Conservation (phyloP, 169 alveolate genomes). For the Perkinsus olseni region DNA sequence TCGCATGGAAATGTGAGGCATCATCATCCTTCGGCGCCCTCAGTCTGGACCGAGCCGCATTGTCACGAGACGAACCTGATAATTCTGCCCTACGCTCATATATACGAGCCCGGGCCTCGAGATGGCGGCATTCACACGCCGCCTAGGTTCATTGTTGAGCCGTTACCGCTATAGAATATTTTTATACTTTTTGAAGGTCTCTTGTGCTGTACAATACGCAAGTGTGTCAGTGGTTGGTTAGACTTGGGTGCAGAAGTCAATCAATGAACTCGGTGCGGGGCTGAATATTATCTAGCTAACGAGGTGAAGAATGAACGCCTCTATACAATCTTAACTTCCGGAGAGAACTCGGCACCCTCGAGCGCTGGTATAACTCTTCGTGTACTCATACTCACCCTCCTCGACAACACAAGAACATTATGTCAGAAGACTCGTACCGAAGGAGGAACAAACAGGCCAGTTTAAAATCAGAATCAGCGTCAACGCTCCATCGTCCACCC, state of each 20-base stretch:
- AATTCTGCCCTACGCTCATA: not conserved
- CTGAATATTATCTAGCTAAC: too few relatives aligned
- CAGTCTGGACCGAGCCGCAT: not conserved
- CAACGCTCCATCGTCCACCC: too few relatives aligned
- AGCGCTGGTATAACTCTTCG: too few relatives aligned
- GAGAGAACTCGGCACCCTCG: too few relatives aligned
- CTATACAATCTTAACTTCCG: too few relatives aligned
- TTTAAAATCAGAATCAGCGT: too few relatives aligned
- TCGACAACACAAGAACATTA: too few relatives aligned
- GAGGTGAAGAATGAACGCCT: too few relatives aligned
- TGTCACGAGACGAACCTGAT: not conserved
- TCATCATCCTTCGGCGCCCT: not conserved
- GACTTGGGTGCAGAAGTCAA: not conserved
- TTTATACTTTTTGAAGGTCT: not conserved
- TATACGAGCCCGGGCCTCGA: not conserved
- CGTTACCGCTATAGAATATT: not conserved
- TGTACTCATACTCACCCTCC: too few relatives aligned
- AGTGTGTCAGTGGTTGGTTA: not conserved
- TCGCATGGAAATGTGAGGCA: not conserved
- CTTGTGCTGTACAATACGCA: not conserved
- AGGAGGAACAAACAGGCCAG: too few relatives aligned
- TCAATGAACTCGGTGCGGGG: too few relatives aligned
- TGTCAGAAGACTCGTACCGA: too few relatives aligned
- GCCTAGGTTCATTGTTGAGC: not conserved
- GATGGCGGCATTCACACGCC: not conserved